phyloP scores from a whole-genome alignment of 495 filamentous ascomycete genomes.

The Arthonia radiata region DNA sequence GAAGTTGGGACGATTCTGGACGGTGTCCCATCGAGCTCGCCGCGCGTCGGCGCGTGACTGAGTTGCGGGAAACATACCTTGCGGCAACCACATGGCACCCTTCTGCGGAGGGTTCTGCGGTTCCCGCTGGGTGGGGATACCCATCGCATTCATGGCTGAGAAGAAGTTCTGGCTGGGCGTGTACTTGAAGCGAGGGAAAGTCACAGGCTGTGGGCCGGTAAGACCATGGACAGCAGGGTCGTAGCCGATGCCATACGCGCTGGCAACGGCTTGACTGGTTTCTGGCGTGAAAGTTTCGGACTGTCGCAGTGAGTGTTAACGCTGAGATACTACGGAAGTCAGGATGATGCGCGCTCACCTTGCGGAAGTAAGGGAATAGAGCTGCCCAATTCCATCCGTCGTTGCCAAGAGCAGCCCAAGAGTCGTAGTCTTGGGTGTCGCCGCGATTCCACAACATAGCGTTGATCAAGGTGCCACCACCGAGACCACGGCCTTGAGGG shows the following conservation, averaged over 20 bases:
- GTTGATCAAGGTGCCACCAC: slow-evolving; percentile 24
- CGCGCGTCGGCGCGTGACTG: slow-evolving; percentile 27
- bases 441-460: slow-evolving; percentile 22
- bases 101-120: slow-evolving; percentile 21
- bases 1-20: slow-evolving; percentile 19
- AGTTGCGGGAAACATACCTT: slow-evolving; percentile 18
- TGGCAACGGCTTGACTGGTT: too few relatives aligned
- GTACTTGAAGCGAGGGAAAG: slow-evolving; percentile 5
- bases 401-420: slow-evolving; percentile 34
- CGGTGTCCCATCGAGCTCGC: slow-evolving; percentile 18
- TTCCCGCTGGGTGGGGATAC: slow-evolving; percentile 21
- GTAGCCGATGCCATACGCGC: slow-evolving; percentile 6
- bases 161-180: slow-evolving; percentile 23
- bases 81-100: slow-evolving; percentile 22
- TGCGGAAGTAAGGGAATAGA: slow-evolving; percentile 32
- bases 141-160: slow-evolving; percentile 21
- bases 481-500: too few relatives aligned
- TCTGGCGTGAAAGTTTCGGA: slow-evolving; percentile 20
- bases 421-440: slow-evolving; percentile 24
- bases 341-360: too few relatives aligned
- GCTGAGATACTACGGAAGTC: too few relatives aligned
- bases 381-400: slow-evolving; percentile 36
- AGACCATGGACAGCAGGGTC: slow-evolving; percentile 5
- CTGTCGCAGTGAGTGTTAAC: slow-evolving; percentile 7
- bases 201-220: slow-evolving; percentile 6